These are phyloP conservation scores for Erodium moschatum DNA, from an alignment of 441 rosid species.

Conservation along the genomic window DNA sequence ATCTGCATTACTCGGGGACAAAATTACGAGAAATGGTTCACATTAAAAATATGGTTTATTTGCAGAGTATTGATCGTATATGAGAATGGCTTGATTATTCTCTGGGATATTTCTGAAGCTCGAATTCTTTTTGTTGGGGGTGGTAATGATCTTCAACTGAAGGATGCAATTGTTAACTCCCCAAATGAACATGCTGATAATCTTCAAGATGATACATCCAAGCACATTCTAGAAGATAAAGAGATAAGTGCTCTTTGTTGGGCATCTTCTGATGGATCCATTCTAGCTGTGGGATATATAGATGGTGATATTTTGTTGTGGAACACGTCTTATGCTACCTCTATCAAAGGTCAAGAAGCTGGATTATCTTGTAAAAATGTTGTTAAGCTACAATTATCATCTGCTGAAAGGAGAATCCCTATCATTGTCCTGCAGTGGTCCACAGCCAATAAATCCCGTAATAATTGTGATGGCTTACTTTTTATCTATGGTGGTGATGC, in stretches of 20 bases:
- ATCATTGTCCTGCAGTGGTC: slow-evolving; percentile 53
- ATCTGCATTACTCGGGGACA: not conserved
- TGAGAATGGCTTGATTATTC: slow-evolving; percentile 47
- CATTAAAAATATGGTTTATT: slow-evolving; percentile 8
- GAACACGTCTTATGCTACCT: slow-evolving; percentile 28
- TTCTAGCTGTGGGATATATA: slow-evolving; percentile 61
- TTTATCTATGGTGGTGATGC: slow-evolving; percentile 62
- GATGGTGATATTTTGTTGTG: slow-evolving; percentile 62
- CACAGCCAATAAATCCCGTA: slow-evolving; percentile 27
- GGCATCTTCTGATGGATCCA: slow-evolving; percentile 58
- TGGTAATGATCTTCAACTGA: slow-evolving; percentile 44
- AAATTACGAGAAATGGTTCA: slow-evolving; percentile 5
- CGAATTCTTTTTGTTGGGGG: slow-evolving; percentile 38
- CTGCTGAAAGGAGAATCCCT: slow-evolving; percentile 55
- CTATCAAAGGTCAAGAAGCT: slow-evolving; percentile 30
- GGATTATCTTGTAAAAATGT: slow-evolving; percentile 34
- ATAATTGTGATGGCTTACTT: slow-evolving; percentile 38
- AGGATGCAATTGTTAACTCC: slow-evolving; percentile 29
- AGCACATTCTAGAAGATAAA: slow-evolving; percentile 40
- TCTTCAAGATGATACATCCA: slow-evolving; percentile 27
- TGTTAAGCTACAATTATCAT: slow-evolving; percentile 51
- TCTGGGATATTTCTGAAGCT: slow-evolving; percentile 62
- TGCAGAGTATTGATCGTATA: slow-evolving; percentile 60
- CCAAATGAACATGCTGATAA: slow-evolving; percentile 28
- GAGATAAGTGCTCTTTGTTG: slow-evolving; percentile 64